A percentile compares a stretch with the other conserved stretches of the same genome.
Conservation (phyloP, 768 basidiomycete genomes). For the Gloeopeniophorella convolvens region DNA sequence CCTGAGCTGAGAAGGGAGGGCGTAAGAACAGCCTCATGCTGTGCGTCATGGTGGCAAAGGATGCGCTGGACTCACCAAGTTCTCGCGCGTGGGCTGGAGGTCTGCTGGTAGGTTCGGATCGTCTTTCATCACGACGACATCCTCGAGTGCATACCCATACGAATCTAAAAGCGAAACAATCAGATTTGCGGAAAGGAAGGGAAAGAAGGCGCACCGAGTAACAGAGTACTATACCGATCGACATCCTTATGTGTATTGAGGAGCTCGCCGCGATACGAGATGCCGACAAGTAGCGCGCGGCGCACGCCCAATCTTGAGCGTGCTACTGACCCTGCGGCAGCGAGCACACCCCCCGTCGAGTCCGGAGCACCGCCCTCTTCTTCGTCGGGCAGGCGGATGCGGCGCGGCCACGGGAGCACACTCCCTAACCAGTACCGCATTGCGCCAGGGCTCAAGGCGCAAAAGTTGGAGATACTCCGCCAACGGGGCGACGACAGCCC, state of each 20-base stretch:
- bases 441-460: no score
- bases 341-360: neutral
- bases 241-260: conserved; percentile 19
- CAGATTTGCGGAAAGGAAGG: neutral
- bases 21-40: no score
- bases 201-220: conserved; percentile 1
- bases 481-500: no score
- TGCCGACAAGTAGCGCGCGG: conserved; percentile 21
- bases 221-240: conserved; percentile 10
- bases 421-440: no score
- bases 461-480: no score
- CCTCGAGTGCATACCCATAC: conserved; percentile 13
- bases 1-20: conserved; percentile 10
- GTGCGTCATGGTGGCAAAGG: no score
- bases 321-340: neutral
- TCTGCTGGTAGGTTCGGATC: neutral
- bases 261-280: conserved; percentile 17
- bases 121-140: conserved; percentile 16
- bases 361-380: neutral
- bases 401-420: no score
- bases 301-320: neutral
- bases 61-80: conserved; percentile 5
- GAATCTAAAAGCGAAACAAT: neutral
- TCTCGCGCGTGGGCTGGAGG: conserved; percentile 16
- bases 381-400: neutral